Evolutionary conservation across 2,329 filamentous ascomycete species (phyloP).

Genomic region (Thielaviopsis musarum): DNA sequence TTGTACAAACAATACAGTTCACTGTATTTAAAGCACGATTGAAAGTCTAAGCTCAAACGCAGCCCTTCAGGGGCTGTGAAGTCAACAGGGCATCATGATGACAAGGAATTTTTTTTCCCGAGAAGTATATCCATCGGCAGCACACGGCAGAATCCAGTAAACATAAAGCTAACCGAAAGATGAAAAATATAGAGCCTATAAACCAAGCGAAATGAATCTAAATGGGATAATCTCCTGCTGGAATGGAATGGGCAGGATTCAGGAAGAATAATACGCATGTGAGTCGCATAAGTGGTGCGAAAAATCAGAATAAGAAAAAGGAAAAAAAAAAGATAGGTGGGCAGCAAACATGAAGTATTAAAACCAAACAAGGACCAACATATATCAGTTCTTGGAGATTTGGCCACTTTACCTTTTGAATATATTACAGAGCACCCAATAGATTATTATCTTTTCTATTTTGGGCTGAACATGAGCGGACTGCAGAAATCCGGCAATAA

Average conservation of each 20-base stretch:
- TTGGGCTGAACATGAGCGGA: neutral
- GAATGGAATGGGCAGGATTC: neutral
- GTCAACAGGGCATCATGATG: slow-evolving; percentile 8
- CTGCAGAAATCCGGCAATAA: neutral
- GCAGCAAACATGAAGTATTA: neutral
- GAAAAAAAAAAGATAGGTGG: neutral
- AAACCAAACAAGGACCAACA: neutral
- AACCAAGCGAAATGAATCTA: neutral
- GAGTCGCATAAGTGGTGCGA: neutral
- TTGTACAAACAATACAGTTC: neutral
- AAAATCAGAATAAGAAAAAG: neutral
- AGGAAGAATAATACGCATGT: neutral
- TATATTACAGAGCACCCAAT: neutral
- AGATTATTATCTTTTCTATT: neutral
- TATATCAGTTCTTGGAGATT: neutral
- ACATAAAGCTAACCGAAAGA: neutral
- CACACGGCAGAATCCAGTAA: neutral
- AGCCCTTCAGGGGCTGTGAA: neutral
- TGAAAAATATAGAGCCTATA: neutral
- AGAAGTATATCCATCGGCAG: neutral
- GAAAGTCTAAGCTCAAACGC: neutral
- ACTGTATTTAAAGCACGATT: neutral
- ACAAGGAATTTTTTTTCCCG: neutral
- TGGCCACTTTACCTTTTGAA: neutral
- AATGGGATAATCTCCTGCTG: neutral